These are phyloP conservation scores for Durio zibethinus DNA, from an alignment of 345 rosid species.

Conservation along the genomic window DNA sequence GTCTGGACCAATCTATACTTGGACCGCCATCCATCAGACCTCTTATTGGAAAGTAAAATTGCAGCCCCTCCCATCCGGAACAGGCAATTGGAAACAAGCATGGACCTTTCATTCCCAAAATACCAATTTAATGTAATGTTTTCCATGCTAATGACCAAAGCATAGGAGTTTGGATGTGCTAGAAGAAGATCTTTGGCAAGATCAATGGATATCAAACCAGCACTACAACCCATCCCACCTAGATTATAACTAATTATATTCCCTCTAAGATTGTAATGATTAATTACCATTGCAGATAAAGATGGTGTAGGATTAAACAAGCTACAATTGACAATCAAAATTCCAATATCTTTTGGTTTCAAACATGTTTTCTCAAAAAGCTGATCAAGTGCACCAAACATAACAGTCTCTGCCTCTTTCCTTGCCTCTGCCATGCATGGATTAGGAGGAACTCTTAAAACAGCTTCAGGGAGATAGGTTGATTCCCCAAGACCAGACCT, in stretches of 20 bases:
- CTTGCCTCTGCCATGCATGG: conserved; percentile 45
- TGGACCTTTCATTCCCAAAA: conserved; percentile 41
- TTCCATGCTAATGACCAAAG: conserved; percentile 46
- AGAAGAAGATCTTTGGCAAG: conserved; percentile 45
- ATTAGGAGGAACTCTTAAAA: conserved; percentile 33
- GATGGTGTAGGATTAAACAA: conserved; percentile 53
- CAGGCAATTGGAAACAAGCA: conserved; percentile 50
- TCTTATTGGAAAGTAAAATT: conserved; percentile 36
- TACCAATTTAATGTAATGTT: conserved; percentile 49
- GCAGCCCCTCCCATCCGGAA: conserved; percentile 47
- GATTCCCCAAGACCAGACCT: conserved; percentile 50
- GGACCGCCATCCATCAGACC: conserved; percentile 26
- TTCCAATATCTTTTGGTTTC: conserved; percentile 43
- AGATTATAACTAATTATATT: conserved; percentile 47
- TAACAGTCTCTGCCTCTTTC: conserved; percentile 48
- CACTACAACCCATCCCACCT: conserved; percentile 58
- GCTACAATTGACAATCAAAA: conserved; percentile 50
- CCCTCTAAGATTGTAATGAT: conserved; percentile 46
- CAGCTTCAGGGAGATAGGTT: conserved; percentile 42
- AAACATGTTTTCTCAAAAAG: conserved; percentile 36
- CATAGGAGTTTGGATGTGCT: conserved; percentile 37
- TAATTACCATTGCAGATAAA: conserved; percentile 47
- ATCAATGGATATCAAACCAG: conserved; percentile 44
- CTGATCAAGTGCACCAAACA: conserved; percentile 49
- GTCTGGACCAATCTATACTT: conserved; percentile 42